Evolutionary conservation across 2,329 filamentous ascomycete species (phyloP).

Genomic region (Monascus ruber): DNA sequence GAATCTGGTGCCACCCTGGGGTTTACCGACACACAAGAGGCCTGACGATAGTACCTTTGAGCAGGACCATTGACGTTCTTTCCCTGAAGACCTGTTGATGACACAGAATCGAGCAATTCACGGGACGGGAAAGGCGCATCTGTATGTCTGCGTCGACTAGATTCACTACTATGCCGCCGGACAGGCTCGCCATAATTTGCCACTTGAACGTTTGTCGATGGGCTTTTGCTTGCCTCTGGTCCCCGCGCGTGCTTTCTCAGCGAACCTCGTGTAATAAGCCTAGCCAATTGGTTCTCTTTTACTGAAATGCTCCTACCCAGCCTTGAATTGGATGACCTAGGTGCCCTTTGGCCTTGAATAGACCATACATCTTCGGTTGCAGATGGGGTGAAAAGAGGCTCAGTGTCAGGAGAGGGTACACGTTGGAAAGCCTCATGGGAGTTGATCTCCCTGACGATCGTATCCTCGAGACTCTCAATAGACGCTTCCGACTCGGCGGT

Average conservation of each 20-base stretch:
- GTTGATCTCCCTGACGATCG: conserved; percentile 34
- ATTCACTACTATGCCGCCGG: conserved; percentile 9
- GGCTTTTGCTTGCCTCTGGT: conserved; percentile 18
- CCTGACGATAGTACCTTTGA: conserved; percentile 1
- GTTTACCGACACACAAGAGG: background rate
- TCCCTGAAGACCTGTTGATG: background rate
- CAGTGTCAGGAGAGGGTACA: conserved; percentile 19
- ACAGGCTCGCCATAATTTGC: conserved; percentile 10
- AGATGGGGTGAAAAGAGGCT: conserved; percentile 23
- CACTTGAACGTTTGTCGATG: conserved; percentile 16
- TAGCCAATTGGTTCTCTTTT: conserved; percentile 21
- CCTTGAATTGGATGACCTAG: conserved; percentile 4
- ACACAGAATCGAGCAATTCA: conserved; percentile 15
- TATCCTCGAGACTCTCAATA: conserved; percentile 31
- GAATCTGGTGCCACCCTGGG: conserved; percentile 1
- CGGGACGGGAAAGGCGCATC: conserved; percentile 27
- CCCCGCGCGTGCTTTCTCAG: conserved; percentile 16
- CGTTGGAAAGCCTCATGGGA: conserved; percentile 32
- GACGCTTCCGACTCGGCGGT: conserved; percentile 21
- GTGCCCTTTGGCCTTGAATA: conserved; percentile 5
- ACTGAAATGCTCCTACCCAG: conserved; percentile 15
- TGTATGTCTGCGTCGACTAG: conserved; percentile 26
- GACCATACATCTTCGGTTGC: conserved; percentile 12
- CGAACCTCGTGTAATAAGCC: conserved; percentile 20
- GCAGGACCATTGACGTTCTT: conserved; percentile 1